Evolutionary conservation across 2,329 filamentous ascomycete species (phyloP), one percentile per base, ranked within the genome.

Genomic region (Dothistroma septosporum): DNA sequence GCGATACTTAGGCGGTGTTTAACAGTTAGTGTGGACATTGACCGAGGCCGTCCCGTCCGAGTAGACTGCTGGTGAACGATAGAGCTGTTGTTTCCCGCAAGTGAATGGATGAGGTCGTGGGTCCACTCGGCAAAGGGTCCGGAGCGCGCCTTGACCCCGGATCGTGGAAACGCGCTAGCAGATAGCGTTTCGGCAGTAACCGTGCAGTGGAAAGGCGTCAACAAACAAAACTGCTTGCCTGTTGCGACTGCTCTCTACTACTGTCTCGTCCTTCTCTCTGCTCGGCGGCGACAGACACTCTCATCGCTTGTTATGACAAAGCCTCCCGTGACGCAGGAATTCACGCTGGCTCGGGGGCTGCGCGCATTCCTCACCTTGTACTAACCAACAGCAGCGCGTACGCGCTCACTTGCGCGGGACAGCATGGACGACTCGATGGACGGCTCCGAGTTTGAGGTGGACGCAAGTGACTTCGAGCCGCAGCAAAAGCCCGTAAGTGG

Each of bases 371-470:
- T 33, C 24, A 22, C 46, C 55, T 19, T 53, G 33, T 60, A 56
- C 31, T 52, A 63, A 49, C 50, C 24, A 49, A 55, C 57, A 37
- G 14, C 58, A 21, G 58, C 58, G 61, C 61, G 46, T 28, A 31
- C 32, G 61, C 61, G 61, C 58, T 47, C 32, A 55, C 55, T 56
- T 22, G 50, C 21, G 37, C 49, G 41, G 33, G 37, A 59, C 60
- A 79, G 78, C 77, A 75, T 76, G 72, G 75, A 77, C 70, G 78
- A 75, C 21, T 70, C 74, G 67, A 75, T 76, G 52, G 68, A 52
- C 12, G 46, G 61, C 16, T 78, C 76, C 5, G 71, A 72, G 60
- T 78, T 76, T 67, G 76, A 78, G 55, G 73, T 77, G 19, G 77
- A 76, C 64, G 77, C 65, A 66, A 71, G 67, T 56, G 77, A 79